Conservation (phyloP, 805 yeast genomes). For the Komagataella kurtzmanii region DNA sequence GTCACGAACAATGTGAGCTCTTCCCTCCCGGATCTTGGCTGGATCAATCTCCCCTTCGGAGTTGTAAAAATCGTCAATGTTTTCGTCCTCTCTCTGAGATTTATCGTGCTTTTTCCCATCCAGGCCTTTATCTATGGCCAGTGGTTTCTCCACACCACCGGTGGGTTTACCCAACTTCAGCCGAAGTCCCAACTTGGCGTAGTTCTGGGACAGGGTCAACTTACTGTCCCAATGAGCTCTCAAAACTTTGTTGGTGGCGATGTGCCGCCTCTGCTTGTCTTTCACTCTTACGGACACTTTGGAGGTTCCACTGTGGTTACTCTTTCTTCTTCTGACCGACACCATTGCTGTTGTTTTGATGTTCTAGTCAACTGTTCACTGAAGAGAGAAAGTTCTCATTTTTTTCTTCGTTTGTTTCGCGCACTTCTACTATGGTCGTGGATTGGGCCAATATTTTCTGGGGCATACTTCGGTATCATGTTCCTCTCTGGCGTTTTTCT, state of each 20-base stretch:
- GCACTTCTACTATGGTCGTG: background rate
- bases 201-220: constrained; percentile 75
- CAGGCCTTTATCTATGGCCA: constrained; percentile 9
- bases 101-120: constrained; percentile 9
- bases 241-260: constrained; percentile 66
- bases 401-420: background rate
- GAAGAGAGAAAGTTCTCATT: background rate
- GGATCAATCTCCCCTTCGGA: constrained; percentile 35
- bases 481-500: background rate
- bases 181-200: constrained; percentile 66
- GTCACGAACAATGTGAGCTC: constrained; percentile 66
- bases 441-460: background rate
- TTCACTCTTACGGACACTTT: constrained; percentile 61
- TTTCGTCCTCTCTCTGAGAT: constrained; percentile 23
- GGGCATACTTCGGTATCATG: background rate
- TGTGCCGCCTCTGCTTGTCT: constrained; percentile 56
- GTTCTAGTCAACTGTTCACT: background rate
- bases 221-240: constrained; percentile 85
- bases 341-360: constrained; percentile 12
- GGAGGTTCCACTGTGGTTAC: constrained; percentile 55
- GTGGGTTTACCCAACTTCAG: constrained; percentile 53
- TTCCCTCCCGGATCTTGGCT: constrained; percentile 57
- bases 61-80: constrained; percentile 15
- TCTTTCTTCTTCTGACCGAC: constrained; percentile 73
- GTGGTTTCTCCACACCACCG: constrained; percentile 66